Percentiles rank a stretch among this genome's conserved stretches.
Evolutionary conservation across 768 basidiomycete genomes (phyloP).

Genomic region (Filobasidium floriforme): DNA sequence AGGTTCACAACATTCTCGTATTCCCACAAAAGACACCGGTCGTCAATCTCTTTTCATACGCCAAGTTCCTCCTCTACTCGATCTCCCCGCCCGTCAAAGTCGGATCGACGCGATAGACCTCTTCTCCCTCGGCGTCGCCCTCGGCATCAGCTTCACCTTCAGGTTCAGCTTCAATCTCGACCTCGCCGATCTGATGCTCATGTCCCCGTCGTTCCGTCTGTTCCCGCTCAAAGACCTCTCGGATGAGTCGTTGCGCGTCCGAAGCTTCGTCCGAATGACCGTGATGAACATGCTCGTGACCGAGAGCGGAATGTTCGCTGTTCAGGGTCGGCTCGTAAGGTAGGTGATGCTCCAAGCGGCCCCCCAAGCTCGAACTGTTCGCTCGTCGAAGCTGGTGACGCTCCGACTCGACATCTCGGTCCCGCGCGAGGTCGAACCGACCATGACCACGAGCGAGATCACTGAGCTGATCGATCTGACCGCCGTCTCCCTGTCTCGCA

Average conservation of each 20-base stretch:
- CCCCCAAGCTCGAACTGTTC: no score
- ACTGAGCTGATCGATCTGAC: background rate
- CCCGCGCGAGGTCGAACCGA: no score
- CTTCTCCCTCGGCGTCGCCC: background rate
- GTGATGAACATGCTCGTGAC: background rate
- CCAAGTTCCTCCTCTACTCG: no score
- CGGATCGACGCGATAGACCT: background rate
- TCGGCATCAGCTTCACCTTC: no score
- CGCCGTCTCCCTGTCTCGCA: background rate
- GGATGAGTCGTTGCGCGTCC: background rate
- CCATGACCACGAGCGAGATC: no score
- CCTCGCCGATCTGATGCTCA: background rate
- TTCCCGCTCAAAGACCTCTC: constrained; percentile 8
- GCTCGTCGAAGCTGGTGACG: no score
- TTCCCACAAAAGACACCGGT: no score
- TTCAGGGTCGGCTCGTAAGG: no score
- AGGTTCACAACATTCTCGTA: no score
- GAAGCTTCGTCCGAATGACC: background rate
- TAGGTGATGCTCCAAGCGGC: no score
- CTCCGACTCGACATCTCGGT: no score
- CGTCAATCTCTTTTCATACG: no score
- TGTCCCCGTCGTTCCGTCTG: background rate
- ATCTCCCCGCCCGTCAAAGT: background rate
- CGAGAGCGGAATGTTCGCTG: background rate
- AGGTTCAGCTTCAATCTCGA: background rate